These are phyloP conservation scores for Cenchrus fungigraminus DNA, from an alignment of 176 grass and related monocot species.

Conservation along the genomic window DNA sequence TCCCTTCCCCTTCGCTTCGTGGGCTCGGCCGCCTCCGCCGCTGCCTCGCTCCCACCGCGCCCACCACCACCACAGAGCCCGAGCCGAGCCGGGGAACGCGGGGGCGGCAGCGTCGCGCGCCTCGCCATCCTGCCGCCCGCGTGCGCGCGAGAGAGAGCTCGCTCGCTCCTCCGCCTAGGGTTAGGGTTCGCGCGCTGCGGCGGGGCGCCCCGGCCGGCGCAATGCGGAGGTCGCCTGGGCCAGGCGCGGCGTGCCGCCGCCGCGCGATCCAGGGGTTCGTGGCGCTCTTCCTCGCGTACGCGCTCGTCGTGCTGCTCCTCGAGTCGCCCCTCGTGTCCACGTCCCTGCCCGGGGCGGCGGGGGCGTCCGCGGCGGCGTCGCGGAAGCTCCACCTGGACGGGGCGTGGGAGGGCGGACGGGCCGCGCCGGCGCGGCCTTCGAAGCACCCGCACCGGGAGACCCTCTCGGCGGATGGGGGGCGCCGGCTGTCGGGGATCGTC, in stretches of 20 bases:
- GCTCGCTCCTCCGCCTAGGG: conserved; percentile 38
- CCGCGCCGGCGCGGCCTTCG: conserved; percentile 41
- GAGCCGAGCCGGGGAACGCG: background rate
- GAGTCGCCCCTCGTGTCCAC: conserved; percentile 58
- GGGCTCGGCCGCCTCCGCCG: conserved; percentile 32
- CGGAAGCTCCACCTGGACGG: conserved; percentile 42
- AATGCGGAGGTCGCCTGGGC: conserved; percentile 67
- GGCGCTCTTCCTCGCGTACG: conserved; percentile 50
- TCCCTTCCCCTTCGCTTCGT: background rate
- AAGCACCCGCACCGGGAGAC: conserved; percentile 47
- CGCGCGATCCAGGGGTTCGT: conserved; percentile 55
- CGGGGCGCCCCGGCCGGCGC: background rate
- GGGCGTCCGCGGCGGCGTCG: background rate
- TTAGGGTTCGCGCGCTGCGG: conserved; percentile 41
- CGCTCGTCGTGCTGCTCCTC: conserved; percentile 51
- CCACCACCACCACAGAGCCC: background rate
- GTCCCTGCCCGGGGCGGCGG: conserved; percentile 7
- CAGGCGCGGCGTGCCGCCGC: conserved; percentile 33
- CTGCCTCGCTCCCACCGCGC: conserved; percentile 30
- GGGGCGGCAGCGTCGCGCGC: background rate
- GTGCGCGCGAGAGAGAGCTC: background rate
- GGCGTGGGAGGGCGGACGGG: background rate
- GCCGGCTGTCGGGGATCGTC: conserved; percentile 42
- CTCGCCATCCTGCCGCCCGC: background rate
- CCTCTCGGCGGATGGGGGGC: conserved; percentile 34